Percentiles rank a stretch among this genome's conserved stretches.
These are phyloP conservation scores for Zygosaccharomyces pseudobailii DNA, from an alignment of 1,139 yeast species.

Conservation along the genomic window DNA sequence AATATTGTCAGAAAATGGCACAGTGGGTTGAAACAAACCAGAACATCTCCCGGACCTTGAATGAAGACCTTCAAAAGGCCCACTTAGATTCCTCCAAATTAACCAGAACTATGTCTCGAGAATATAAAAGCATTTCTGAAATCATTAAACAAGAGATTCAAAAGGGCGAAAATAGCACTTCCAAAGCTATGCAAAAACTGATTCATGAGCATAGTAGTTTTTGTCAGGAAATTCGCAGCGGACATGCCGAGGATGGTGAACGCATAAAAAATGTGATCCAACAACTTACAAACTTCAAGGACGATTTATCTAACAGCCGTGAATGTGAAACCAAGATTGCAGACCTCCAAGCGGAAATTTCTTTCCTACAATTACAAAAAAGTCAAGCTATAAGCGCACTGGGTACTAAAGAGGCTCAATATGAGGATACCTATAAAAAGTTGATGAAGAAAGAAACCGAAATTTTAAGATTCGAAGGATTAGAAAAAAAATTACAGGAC, in stretches of 20 bases:
- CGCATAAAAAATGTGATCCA: slow-evolving; percentile 2
- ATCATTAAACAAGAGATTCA: neutral
- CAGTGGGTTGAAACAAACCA: neutral
- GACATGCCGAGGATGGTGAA: neutral
- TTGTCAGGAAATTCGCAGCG: slow-evolving; percentile 7
- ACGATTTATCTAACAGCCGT: slow-evolving; percentile 4
- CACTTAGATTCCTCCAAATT: neutral
- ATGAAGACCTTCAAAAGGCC: neutral
- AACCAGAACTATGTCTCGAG: neutral
- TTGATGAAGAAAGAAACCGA: slow-evolving; percentile 13
- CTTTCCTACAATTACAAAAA: slow-evolving; percentile 22
- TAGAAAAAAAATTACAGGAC: slow-evolving; percentile 5
- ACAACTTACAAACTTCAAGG: slow-evolving; percentile 3
- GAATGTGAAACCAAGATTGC: slow-evolving; percentile 5
- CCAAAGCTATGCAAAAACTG: slow-evolving; percentile 8
- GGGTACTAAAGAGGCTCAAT: slow-evolving; percentile 32
- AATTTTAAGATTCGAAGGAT: slow-evolving; percentile 8
- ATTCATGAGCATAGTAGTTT: neutral
- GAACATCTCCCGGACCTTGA: neutral
- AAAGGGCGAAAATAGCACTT: neutral
- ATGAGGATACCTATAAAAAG: slow-evolving; percentile 21
- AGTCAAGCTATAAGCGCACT: slow-evolving; percentile 24
- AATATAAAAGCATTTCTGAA: neutral
- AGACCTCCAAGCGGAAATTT: slow-evolving; percentile 8
- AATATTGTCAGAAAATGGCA: neutral